phyloP scores from a whole-genome alignment of 2,329 filamentous ascomycete genomes.

The Exophiala calicioides region DNA sequence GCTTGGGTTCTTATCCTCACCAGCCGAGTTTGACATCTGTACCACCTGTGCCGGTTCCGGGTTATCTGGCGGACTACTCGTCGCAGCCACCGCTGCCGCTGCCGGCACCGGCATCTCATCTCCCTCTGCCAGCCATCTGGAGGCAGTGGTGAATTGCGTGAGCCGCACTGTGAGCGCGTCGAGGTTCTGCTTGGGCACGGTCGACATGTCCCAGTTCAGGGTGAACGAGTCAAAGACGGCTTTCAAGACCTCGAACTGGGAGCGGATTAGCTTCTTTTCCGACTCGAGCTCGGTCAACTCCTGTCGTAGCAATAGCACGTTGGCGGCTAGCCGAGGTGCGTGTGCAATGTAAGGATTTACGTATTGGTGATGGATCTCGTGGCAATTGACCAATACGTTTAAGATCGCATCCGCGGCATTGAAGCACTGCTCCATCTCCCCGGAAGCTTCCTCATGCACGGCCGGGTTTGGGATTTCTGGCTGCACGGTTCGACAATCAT shows the following conservation, averaged over 20 bases:
- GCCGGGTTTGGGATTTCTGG: neutral
- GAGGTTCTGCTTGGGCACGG: constrained; percentile 34
- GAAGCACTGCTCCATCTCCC: constrained; percentile 32
- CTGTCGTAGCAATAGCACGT: constrained; percentile 28
- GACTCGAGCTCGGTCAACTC: constrained; percentile 18
- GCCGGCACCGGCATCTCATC: neutral
- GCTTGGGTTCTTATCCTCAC: no score
- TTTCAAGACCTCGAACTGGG: constrained; percentile 30
- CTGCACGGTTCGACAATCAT: neutral
- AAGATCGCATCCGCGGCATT: constrained; percentile 36
- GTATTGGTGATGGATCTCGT: constrained; percentile 31
- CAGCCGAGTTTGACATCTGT: no score
- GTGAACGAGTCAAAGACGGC: constrained; percentile 33
- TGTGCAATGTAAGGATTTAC: constrained; percentile 38
- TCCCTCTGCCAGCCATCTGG: neutral
- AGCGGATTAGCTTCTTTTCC: constrained; percentile 19
- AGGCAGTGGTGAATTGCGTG: neutral
- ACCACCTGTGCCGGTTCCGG: neutral
- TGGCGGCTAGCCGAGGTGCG: constrained; percentile 38
- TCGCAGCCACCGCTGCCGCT: no score
- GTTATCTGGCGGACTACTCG: neutral
- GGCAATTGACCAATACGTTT: constrained; percentile 30
- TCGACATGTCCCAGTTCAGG: constrained; percentile 34
- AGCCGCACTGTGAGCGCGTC: constrained; percentile 27
- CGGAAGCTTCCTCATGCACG: neutral